Evolutionary conservation across 163 green algal genomes (phyloP).

Genomic region (Prototheca cutis): DNA sequence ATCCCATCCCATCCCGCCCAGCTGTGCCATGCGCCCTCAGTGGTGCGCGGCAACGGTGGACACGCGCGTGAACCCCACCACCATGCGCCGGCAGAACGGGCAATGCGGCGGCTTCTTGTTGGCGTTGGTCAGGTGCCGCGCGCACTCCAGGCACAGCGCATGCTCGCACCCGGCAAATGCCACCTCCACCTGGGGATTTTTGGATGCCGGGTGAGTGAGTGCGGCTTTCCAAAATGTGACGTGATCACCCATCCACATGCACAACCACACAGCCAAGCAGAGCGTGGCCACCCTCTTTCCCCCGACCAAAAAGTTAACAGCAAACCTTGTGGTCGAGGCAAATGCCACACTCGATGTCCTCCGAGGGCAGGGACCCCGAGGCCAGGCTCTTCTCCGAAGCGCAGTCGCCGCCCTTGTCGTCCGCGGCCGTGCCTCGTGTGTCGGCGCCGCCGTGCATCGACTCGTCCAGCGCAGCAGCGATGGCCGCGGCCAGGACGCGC

Average conservation of each 20-base stretch:
- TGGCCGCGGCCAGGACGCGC: background rate
- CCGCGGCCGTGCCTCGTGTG: background rate
- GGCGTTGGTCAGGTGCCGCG: slow-evolving; percentile 26
- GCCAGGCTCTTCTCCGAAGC: slow-evolving; percentile 9
- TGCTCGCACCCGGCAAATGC: slow-evolving; percentile 28
- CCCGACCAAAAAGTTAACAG: no score
- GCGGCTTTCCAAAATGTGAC: no score
- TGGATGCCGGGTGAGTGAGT: no score
- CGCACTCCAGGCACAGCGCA: slow-evolving; percentile 28
- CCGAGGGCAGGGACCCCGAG: no score
- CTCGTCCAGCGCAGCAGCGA: background rate
- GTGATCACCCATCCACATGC: no score
- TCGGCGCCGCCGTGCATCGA: background rate
- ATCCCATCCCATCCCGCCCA: no score
- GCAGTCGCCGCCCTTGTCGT: background rate
- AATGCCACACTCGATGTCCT: slow-evolving; percentile 27
- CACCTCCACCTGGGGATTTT: no score
- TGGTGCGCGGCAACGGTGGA: no score
- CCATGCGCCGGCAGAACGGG: slow-evolving; percentile 30
- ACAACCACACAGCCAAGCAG: no score
- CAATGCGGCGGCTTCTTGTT: slow-evolving; percentile 31
- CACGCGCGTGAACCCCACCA: slow-evolving; percentile 29
- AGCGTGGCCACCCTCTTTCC: no score
- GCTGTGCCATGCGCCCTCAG: no score
- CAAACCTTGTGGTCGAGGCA: no score